A percentile compares a stretch with the other conserved stretches of the same genome.
Evolutionary conservation across 208 protist species (phyloP).

Genomic region (Acanthamoeba castellanii): DNA sequence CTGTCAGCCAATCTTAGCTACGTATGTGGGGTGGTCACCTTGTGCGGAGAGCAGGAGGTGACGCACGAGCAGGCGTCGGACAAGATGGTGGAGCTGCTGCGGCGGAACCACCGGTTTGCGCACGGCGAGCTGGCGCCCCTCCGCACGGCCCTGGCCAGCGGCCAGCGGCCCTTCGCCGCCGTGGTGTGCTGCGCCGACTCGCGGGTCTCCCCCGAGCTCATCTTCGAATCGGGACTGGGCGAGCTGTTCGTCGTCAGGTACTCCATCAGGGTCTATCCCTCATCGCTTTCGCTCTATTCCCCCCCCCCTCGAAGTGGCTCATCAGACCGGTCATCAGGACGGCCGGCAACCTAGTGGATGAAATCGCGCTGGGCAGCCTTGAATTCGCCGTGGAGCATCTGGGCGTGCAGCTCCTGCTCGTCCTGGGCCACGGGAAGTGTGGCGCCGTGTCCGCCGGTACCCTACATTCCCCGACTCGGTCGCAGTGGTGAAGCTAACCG

Average conservation of each 20-base stretch:
- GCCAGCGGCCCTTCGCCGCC: neutral
- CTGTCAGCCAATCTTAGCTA: no score
- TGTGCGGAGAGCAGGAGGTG: no score
- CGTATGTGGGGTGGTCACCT: no score
- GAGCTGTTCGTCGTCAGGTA: neutral
- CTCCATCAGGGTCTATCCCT: neutral
- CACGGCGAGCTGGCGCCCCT: neutral
- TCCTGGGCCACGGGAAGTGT: neutral
- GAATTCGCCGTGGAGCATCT: neutral
- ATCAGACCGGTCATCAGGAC: neutral
- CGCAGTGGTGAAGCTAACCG: no score
- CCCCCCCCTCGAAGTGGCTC: neutral
- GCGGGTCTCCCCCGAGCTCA: neutral
- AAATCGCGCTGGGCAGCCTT: neutral
- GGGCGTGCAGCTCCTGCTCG: neutral
- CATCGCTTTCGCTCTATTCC: neutral
- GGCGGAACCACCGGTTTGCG: neutral
- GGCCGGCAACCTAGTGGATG: neutral
- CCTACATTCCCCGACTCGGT: no score
- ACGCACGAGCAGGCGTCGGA: neutral
- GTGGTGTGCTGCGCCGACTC: neutral
- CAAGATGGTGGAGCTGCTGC: neutral
- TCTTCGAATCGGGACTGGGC: neutral
- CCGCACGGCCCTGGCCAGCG: neutral
- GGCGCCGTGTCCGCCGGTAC: neutral